phyloP scores from a whole-genome alignment of 208 protist species.

The Leishmania amazonensis region DNA sequence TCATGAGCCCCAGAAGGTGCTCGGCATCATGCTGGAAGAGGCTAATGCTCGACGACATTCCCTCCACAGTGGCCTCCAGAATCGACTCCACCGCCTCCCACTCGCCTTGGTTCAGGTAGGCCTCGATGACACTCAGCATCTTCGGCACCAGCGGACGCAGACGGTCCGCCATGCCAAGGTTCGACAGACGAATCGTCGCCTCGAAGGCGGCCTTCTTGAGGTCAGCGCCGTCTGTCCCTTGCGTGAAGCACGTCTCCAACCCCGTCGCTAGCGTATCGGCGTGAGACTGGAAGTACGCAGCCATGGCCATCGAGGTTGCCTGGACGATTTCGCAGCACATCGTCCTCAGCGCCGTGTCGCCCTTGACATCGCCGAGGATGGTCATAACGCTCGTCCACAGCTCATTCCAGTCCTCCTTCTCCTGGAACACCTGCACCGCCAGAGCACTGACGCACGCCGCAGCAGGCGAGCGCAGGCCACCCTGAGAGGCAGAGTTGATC shows the following conservation, averaged over 20 bases:
- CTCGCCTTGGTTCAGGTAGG: constrained; percentile 60
- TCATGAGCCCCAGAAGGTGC: constrained; percentile 65
- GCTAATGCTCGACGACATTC: constrained; percentile 42
- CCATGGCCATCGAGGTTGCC: constrained; percentile 49
- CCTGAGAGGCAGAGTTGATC: constrained; percentile 57
- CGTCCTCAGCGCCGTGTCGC: constrained; percentile 51
- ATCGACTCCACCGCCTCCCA: constrained; percentile 68
- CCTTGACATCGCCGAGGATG: constrained; percentile 53
- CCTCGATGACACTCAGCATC: constrained; percentile 70
- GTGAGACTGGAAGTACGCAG: constrained; percentile 56
- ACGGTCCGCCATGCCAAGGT: constrained; percentile 37
- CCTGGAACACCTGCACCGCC: constrained; percentile 58
- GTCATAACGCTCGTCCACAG: constrained; percentile 79
- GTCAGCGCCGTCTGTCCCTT: constrained; percentile 28
- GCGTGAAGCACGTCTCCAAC: constrained; percentile 57
- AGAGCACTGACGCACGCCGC: constrained; percentile 79
- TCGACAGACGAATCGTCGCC: constrained; percentile 54
- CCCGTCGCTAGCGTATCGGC: constrained; percentile 41
- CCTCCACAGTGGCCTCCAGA: constrained; percentile 57
- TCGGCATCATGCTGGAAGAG: constrained; percentile 64
- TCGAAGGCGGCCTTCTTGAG: constrained; percentile 67
- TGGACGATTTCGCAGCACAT: constrained; percentile 84
- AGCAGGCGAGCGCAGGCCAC: constrained; percentile 54
- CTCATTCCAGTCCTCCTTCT: constrained; percentile 71
- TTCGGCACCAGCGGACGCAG: constrained; percentile 56